phyloP scores from a whole-genome alignment of 163 green algal genomes.

The Scenedesmus sp. region DNA sequence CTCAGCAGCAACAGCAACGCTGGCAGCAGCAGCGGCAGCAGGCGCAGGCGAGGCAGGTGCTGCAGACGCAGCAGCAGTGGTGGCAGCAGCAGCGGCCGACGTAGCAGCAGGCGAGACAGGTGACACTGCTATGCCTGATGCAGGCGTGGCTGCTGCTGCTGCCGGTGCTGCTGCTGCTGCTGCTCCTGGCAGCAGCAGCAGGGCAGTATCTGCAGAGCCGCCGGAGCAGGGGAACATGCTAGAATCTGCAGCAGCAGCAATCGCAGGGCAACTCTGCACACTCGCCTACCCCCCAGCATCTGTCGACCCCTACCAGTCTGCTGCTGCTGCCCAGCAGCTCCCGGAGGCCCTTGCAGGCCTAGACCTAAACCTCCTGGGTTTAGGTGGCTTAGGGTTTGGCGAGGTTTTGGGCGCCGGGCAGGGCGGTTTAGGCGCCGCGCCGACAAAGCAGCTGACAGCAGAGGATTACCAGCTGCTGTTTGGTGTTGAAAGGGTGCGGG shows the following conservation, averaged over 20 bases:
- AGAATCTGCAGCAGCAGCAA: constrained; percentile 32
- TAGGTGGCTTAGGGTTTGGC: constrained; percentile 34
- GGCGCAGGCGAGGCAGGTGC: neutral
- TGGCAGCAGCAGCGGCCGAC: neutral
- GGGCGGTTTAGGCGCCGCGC: neutral
- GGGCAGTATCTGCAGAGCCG: neutral
- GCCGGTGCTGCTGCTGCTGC: neutral
- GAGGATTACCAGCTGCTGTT: constrained; percentile 54
- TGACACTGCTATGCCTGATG: neutral
- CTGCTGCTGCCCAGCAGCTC: neutral
- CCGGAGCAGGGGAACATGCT: neutral
- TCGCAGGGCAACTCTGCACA: constrained; percentile 19
- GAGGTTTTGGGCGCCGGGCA: neutral
- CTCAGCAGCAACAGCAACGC: constrained; percentile 22
- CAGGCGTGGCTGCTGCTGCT: neutral
- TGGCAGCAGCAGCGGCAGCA: neutral
- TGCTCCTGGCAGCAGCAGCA: neutral
- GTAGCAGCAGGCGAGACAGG: neutral
- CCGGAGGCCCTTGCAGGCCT: constrained; percentile 3
- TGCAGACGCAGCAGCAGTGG: constrained; percentile 21
- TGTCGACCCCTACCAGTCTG: neutral
- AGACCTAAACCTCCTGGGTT: constrained; percentile 31
- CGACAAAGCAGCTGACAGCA: constrained; percentile 1
- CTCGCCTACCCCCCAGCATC: constrained; percentile 17
- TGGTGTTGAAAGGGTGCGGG: constrained; percentile 56